A percentile compares a stretch with the other conserved stretches of the same genome.
These are phyloP conservation scores for Alternaria incomplexa DNA, from an alignment of 2,329 filamentous ascomycete species.

Conservation along the genomic window DNA sequence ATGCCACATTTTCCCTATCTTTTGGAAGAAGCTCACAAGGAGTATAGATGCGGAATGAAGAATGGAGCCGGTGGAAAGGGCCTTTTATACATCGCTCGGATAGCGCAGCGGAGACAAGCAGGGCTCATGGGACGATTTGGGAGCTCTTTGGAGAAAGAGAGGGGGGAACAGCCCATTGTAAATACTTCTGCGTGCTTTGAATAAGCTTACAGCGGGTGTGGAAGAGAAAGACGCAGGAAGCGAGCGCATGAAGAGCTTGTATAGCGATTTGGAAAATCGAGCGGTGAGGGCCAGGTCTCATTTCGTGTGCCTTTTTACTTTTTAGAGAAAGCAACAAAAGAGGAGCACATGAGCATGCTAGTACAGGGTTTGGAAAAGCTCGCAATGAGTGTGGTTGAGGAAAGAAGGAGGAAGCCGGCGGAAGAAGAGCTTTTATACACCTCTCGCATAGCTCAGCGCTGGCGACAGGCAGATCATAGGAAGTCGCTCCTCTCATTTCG, in stretches of 20 bases:
- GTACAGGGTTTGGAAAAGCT: background rate
- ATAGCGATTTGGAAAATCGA: background rate
- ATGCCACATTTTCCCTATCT: too few relatives aligned
- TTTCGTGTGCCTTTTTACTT: too few relatives aligned
- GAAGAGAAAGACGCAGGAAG: background rate
- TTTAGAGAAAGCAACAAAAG: too few relatives aligned
- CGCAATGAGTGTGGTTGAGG: background rate
- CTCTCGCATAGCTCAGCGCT: too few relatives aligned
- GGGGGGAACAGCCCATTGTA: background rate
- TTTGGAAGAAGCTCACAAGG: background rate
- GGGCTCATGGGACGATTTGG: background rate
- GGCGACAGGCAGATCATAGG: background rate
- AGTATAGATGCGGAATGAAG: background rate
- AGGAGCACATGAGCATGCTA: too few relatives aligned
- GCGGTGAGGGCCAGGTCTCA: background rate
- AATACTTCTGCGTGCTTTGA: too few relatives aligned
- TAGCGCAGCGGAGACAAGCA: background rate
- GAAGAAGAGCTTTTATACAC: background rate
- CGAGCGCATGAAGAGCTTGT: background rate
- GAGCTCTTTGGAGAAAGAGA: background rate
- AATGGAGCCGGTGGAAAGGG: rapidly evolving
- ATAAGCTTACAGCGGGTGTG: background rate
- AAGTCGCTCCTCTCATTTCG: background rate
- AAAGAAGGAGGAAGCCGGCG: rapidly evolving
- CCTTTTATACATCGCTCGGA: background rate